A percentile compares a stretch with the other conserved stretches of the same genome.
Evolutionary conservation across 345 rosid genomes (phyloP).

Genomic region (Mercurialis annua): DNA sequence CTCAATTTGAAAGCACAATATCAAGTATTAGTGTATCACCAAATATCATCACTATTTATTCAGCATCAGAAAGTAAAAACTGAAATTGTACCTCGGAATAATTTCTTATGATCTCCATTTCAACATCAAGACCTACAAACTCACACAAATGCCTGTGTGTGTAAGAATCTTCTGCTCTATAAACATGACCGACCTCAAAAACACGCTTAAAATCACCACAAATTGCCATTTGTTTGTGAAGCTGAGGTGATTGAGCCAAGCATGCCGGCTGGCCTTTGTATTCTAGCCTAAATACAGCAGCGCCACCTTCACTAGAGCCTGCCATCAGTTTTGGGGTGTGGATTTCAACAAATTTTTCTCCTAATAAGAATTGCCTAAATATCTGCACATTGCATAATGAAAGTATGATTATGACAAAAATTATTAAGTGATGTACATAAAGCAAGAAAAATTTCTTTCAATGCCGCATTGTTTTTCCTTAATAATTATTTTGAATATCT

Average conservation of each 20-base stretch:
- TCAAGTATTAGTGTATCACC: neutral
- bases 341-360: constrained; percentile 64
- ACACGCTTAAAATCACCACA: constrained; percentile 76
- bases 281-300: constrained; percentile 86
- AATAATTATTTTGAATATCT: too few species aligned
- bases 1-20: constrained; percentile 13
- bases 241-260: constrained; percentile 94
- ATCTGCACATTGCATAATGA: constrained; percentile 36
- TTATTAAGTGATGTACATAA: too few species aligned
- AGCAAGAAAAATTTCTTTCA: too few species aligned
- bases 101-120: constrained; percentile 76
- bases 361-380: constrained; percentile 56
- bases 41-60: neutral
- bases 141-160: constrained; percentile 92
- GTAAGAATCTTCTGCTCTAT: constrained; percentile 86
- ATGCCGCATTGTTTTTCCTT: too few species aligned
- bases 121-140: constrained; percentile 83
- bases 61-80: constrained; percentile 2
- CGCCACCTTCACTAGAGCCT: constrained; percentile 94
- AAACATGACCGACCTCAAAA: constrained; percentile 84
- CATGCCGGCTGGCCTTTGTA: constrained; percentile 91
- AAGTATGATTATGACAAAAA: too few species aligned
- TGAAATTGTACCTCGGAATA: constrained; percentile 60
- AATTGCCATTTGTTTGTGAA: constrained; percentile 88
- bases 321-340: constrained; percentile 86